Evolutionary conservation across 768 basidiomycete genomes (phyloP).

Genomic region (Russula sp.): DNA sequence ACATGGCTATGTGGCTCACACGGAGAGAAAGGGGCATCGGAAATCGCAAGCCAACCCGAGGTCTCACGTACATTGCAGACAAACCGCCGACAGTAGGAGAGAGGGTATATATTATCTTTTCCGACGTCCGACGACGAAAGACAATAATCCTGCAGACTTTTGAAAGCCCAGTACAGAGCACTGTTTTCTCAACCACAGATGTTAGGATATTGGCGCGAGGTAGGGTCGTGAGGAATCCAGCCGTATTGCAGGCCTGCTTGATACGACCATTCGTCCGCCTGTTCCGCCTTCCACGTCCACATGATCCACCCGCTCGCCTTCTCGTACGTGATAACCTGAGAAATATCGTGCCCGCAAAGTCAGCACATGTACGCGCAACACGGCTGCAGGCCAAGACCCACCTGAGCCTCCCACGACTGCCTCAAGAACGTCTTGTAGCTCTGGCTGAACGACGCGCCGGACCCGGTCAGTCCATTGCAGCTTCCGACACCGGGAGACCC

Average conservation of each 20-base stretch:
- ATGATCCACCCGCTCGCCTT: slow-evolving; percentile 65
- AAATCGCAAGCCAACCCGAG: not conserved
- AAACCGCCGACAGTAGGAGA: not conserved
- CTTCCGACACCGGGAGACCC: slow-evolving; percentile 68
- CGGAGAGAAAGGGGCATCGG: not conserved
- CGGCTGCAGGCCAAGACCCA: slow-evolving; percentile 22
- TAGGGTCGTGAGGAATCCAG: slow-evolving; percentile 72
- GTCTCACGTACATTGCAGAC: not conserved
- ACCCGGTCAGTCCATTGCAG: slow-evolving; percentile 69
- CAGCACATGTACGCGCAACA: not conserved
- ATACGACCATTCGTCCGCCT: slow-evolving; percentile 87
- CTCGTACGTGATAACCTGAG: slow-evolving; percentile 52
- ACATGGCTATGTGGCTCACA: not conserved
- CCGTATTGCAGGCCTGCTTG: slow-evolving; percentile 71
- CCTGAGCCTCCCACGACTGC: slow-evolving; percentile 81
- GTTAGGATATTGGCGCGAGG: slow-evolving; percentile 47
- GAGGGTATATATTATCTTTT: not conserved
- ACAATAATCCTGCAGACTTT: too few relatives aligned
- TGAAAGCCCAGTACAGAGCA: too few relatives aligned
- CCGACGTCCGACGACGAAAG: not conserved
- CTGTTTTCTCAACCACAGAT: slow-evolving; percentile 44
- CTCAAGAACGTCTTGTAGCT: slow-evolving; percentile 79
- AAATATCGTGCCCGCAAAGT: not conserved
- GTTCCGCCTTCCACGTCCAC: slow-evolving; percentile 83
- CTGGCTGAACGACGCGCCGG: slow-evolving; percentile 61